Conservation (phyloP, 768 basidiomycete genomes). For the Amanita subjunquillea region DNA sequence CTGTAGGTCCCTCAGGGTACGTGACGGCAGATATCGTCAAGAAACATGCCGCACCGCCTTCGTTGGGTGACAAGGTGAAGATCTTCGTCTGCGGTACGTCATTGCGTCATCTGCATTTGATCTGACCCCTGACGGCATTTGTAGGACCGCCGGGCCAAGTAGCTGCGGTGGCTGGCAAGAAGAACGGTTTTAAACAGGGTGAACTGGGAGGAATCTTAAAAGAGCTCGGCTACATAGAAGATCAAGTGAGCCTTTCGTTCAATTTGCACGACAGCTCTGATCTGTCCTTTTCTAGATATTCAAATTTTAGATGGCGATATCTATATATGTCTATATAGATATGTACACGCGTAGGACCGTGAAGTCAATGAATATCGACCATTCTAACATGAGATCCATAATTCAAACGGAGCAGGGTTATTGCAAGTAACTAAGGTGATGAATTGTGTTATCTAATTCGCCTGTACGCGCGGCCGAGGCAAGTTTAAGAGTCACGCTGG, state of each 20-base stretch:
- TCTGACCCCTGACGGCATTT: neutral
- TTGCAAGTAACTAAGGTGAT: no score
- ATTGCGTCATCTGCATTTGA: neutral
- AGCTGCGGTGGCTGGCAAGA: slow-evolving; percentile 80
- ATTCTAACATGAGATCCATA: no score
- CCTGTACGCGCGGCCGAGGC: no score
- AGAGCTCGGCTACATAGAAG: slow-evolving; percentile 75
- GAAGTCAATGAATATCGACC: no score
- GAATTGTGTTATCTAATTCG: no score
- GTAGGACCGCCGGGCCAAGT: slow-evolving; percentile 82
- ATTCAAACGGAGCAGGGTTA: no score
- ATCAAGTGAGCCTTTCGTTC: slow-evolving; percentile 49
- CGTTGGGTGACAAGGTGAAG: slow-evolving; percentile 70
- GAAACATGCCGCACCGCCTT: slow-evolving; percentile 56
- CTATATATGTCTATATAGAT: neutral
- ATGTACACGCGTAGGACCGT: neutral
- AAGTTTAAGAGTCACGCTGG: no score
- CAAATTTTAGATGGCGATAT: slow-evolving; percentile 23
- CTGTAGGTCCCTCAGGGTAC: slow-evolving; percentile 59
- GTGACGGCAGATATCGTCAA: slow-evolving; percentile 65
- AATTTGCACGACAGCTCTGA: neutral
- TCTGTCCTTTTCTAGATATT: slow-evolving; percentile 20
- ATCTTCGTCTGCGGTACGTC: slow-evolving; percentile 78
- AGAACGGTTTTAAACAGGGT: slow-evolving; percentile 83
- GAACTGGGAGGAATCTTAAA: slow-evolving; percentile 74